phyloP scores from a whole-genome alignment of 495 filamentous ascomycete genomes.

The Aspergillus baeticus region DNA sequence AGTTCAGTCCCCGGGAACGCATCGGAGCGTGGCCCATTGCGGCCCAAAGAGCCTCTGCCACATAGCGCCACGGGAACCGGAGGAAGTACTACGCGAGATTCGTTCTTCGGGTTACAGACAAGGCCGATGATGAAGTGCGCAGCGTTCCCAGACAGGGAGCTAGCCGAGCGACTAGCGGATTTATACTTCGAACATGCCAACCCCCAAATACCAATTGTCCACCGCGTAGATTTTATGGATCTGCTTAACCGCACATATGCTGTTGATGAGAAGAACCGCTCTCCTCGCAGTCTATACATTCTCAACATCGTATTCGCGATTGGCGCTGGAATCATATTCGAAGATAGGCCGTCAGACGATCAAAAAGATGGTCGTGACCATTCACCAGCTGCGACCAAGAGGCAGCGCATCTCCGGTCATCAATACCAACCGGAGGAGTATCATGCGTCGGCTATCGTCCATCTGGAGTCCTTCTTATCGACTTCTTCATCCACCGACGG shows the following conservation, averaged over 20 bases:
- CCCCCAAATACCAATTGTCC: conserved; percentile 90
- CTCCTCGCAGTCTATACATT: conserved; percentile 82
- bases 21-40: conserved; percentile 57
- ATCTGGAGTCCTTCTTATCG: conserved; percentile 83
- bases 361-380: conserved; percentile 28
- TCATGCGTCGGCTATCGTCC: conserved; percentile 88
- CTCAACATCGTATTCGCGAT: conserved; percentile 99
- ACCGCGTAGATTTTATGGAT: conserved; percentile 80
- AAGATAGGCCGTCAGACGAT: conserved; percentile 52
- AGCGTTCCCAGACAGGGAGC: conserved; percentile 72
- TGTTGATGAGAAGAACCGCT: conserved; percentile 64
- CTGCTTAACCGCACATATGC: conserved; percentile 79
- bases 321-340: conserved; percentile 88
- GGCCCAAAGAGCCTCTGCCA: conserved; percentile 46
- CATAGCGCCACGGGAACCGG: conserved; percentile 47
- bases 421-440: conserved; percentile 93
- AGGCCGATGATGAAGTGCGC: conserved; percentile 84
- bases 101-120: conserved; percentile 91
- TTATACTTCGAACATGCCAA: conserved; percentile 96
- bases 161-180: conserved; percentile 69
- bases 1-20: conserved; percentile 62
- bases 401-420: conserved; percentile 50
- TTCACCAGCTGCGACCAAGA: conserved; percentile 43
- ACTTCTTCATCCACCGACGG: conserved; percentile 60
- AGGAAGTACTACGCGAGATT: conserved; percentile 83